Evolutionary conservation across 768 basidiomycete species (phyloP).

Genomic region (Scleroderma citrinum): DNA sequence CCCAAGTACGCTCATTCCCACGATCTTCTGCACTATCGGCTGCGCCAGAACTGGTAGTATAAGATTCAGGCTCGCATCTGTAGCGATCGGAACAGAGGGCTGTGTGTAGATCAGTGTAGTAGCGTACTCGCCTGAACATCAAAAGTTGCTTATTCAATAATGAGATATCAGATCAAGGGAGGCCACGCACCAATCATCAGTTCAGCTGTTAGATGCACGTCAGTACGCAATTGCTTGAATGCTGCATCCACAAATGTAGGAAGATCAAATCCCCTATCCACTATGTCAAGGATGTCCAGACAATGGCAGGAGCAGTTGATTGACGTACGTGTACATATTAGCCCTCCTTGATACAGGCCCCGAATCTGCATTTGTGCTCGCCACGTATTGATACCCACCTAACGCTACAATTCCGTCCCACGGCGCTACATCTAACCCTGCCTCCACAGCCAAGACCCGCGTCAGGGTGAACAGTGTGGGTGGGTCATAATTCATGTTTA

Average conservation of each 20-base stretch:
- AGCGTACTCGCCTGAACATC: constrained; percentile 47
- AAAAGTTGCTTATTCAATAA: constrained; percentile 4
- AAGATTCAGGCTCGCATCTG: constrained; percentile 55
- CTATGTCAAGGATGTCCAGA: constrained; percentile 1
- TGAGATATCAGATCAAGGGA: neutral
- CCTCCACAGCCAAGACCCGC: constrained; percentile 58
- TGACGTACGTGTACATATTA: constrained; percentile 48
- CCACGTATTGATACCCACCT: constrained; percentile 60
- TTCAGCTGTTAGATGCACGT: constrained; percentile 49
- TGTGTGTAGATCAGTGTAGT: constrained; percentile 63
- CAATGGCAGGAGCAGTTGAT: neutral
- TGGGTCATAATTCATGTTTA: constrained; percentile 67
- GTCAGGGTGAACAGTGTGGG: constrained; percentile 65
- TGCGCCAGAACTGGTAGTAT: constrained; percentile 65
- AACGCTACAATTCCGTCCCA: constrained; percentile 61
- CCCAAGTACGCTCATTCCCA: constrained; percentile 52
- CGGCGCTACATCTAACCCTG: constrained; percentile 52
- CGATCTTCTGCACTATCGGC: constrained; percentile 71
- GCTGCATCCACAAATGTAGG: constrained; percentile 58
- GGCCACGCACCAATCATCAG: constrained; percentile 47
- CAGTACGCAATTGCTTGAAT: constrained; percentile 58
- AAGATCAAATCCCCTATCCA: constrained; percentile 51
- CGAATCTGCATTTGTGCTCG: constrained; percentile 28
- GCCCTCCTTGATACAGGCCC: constrained; percentile 30
- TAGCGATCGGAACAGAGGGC: constrained; percentile 45